Evolutionary conservation across 1,139 yeast species (phyloP), one percentile per base, ranked within the genome.

Genomic region (Yamadazyma diospyri): DNA sequence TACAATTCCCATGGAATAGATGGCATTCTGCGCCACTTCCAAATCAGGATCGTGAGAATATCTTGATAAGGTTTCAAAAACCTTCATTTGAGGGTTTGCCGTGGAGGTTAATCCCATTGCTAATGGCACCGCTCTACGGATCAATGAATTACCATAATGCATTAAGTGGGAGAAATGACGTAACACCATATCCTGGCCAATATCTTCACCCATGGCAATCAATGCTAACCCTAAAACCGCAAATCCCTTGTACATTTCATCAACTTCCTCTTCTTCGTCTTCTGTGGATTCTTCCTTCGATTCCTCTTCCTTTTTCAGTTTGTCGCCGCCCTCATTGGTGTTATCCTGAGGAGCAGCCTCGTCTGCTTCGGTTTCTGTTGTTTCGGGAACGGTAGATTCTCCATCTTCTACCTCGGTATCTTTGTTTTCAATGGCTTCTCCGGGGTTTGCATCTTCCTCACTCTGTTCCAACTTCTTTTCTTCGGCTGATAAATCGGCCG

Each of bases 201-300:
- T 86, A 44, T 87, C 95, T 60, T 94, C 99, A 42, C 99, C 98
- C 87, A 94, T 82, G 17, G 97, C 94, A 53, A 94, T 85, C 47
- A 84, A 74, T 0, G 97, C 98, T 47, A 94, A 75, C 39, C 98
- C 98, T 34, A 94, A 71, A 14, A 94, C 97, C 4, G 97, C 94
- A 52, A 86, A 86, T 1, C 89, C 94, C 52, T 88, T 88, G 50
- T 77, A 76, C 38, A 81, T 73, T 46, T 79, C 82, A 42, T 81
- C 87, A 33, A 72, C 75, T 35, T 74, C 79, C 9, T 49, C 61
- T 27, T 51, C 55, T n/a, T 44, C 48, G 10, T 45, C 47, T 17
- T 46, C 51, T 10, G 57, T 66, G 7, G 37, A 42, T 12, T 36
- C 37, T 17, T 32, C 32, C 14, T 29, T 9, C 12, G 26, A 20